Base-by-base conservation (phyloP, 208 protist genomes). In the Wallacemonas rigidus region DNA sequence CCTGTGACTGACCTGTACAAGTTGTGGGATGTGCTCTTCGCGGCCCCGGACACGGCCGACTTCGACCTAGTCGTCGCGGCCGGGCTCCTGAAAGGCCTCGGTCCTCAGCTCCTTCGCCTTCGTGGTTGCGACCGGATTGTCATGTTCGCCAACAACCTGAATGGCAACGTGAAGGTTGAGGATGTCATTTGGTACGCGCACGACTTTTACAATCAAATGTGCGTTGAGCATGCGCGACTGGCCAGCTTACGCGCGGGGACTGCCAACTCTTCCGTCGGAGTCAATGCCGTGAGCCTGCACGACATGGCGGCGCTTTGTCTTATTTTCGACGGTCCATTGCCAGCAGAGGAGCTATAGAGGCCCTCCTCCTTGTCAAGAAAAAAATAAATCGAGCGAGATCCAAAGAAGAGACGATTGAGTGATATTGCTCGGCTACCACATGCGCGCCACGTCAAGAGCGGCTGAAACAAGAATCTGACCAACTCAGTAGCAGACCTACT, bases 1-100 rank as follows among this genome's bases (percentile, higher is more conserved):
- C 14, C 51, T 40, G 55, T 74, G n/a, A 69, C 76, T 12, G 87
- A 94, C 51, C 74, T 78, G 43, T 86, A 91, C 76, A 79, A 78
- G n/a, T 77, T 98, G 7, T 98, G 94, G 92, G 94, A 98, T 63
- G 85, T 87, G 2, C 67, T 98, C 39, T 87, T 94, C 47, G 79
- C 77, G 47, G 92, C 81, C 41, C 89, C 88, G 0, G 85, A 88
- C 68, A 90, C 82, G 2, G 58, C 63, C 14, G 68, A 87, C 2
- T 95, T 90, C 81, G 87, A 95, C 39, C 67, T 95, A 3, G 74
- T 95, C 71, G 72, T 95, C 60, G 76, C 85, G 5, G 87, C 82
- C 8, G 86, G 79, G 8, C 56, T 95, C 41, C 81, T 95, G 8
- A 73, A 78, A 43, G 73, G 71, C 3, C 43, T 91, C n/a, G 57